phyloP scores from a whole-genome alignment of 1,139 yeast genomes.

The Yamadazyma buinensis region DNA sequence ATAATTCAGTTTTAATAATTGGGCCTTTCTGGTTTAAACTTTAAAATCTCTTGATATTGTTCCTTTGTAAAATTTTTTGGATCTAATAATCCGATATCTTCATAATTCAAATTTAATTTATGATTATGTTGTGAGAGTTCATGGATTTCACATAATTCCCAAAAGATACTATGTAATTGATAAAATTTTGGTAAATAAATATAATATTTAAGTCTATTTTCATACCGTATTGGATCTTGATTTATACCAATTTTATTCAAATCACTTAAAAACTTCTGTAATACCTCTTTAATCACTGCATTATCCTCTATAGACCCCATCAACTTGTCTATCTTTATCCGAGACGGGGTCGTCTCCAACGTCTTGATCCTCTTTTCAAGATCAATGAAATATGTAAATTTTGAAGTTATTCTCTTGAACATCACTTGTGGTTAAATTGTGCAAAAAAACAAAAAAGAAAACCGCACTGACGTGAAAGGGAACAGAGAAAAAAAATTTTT shows the following conservation, averaged over 20 bases:
- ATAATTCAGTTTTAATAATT: too few relatives aligned
- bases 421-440: constrained; percentile 3
- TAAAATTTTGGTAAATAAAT: constrained; percentile 17
- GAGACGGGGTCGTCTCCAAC: constrained; percentile 17
- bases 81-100: constrained; percentile 37
- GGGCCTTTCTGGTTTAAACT: too few relatives aligned
- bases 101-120: constrained; percentile 20
- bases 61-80: constrained; percentile 32
- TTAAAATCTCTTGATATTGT: constrained; percentile 23
- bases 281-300: constrained; percentile 29
- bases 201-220: constrained; percentile 17
- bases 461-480: too few relatives aligned
- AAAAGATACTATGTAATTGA: constrained; percentile 36
- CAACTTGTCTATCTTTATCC: constrained; percentile 21
- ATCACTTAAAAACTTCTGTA: constrained; percentile 32
- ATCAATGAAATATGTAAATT: constrained; percentile 25
- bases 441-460: too few relatives aligned
- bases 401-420: constrained; percentile 20
- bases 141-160: constrained; percentile 33
- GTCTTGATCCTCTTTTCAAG: constrained; percentile 26
- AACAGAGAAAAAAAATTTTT: too few relatives aligned
- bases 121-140: constrained; percentile 34
- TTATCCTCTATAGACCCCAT: constrained; percentile 22
- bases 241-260: constrained; percentile 31
- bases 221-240: constrained; percentile 9